Conservation (phyloP, 192 early-diverging fungal genomes). For the Coemansia sp. region DNA sequence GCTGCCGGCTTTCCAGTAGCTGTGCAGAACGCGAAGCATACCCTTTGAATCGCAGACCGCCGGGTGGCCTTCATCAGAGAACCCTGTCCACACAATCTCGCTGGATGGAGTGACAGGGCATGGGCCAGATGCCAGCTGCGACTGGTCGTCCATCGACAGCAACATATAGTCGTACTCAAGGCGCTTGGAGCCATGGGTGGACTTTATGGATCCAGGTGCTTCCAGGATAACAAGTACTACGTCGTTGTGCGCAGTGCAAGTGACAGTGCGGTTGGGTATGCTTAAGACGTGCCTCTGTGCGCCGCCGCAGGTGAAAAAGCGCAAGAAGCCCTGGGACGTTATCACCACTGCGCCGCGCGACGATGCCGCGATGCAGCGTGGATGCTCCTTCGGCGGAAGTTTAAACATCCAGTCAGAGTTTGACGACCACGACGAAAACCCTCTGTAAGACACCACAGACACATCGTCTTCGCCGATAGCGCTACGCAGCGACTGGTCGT, state of each 20-base stretch:
- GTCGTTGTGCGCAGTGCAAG: constrained; percentile 41
- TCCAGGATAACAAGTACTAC: constrained; percentile 39
- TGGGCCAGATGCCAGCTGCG: constrained; percentile 35
- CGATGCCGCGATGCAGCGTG: constrained; percentile 72
- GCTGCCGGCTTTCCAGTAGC: constrained; percentile 55
- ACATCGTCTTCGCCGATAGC: constrained; percentile 51
- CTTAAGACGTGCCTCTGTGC: constrained; percentile 73
- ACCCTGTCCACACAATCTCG: constrained; percentile 78
- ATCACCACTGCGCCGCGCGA: constrained; percentile 63
- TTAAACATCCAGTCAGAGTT: constrained; percentile 76
- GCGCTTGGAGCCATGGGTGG: constrained; percentile 15
- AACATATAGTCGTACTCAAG: constrained; percentile 44
- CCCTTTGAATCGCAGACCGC: constrained; percentile 79
- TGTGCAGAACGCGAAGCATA: constrained; percentile 68
- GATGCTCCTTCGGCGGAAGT: constrained; percentile 68
- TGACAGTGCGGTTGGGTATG: constrained; percentile 56
- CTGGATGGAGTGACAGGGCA: constrained; percentile 65
- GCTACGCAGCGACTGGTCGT: constrained; percentile 55
- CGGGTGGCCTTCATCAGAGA: constrained; percentile 76
- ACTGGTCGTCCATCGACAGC: constrained; percentile 39
- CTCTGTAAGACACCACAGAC: constrained; percentile 70
- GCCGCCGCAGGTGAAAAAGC: constrained; percentile 77
- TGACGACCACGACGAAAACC: constrained; percentile 67
- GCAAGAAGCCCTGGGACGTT: constrained; percentile 73
- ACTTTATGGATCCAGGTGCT: constrained; percentile 22